Base-by-base conservation (phyloP, 106 monocot genomes). In the Allium cepa region DNA sequence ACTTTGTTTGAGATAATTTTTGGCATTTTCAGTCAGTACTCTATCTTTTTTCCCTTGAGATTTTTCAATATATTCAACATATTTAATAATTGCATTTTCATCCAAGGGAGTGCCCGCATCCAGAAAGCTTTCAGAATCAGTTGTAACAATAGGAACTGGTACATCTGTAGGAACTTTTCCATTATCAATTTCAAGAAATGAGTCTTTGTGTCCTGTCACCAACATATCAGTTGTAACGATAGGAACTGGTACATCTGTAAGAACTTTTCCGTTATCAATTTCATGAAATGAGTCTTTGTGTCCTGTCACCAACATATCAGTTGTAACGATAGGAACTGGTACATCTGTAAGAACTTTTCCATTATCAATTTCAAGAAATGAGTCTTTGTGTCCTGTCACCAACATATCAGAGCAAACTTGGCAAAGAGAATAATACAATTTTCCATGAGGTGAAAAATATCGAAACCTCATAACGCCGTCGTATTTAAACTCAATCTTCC, bases 401-500 rank as follows among this genome's bases (percentile, higher is more conserved):
- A 74, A 5, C 66, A 74, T 59, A 49, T 59, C 13, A 27, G 15
- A 27, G 57, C 63, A 49, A 50, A 50, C 74, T 17, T 22, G 48
- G 16, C 12, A 49, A 49, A 74, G 74, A 14, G 74, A 74, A 59
- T 74, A 59, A 59, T 67, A 59, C 56, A 48, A 73, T 14, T 17
- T 65, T 45, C 67, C 73, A 47, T 79, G 60, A 45, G 87, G 82
- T 56, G 79, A 66, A 50, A 47, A 2, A 46, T 66, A 87, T 15
- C 71, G 66, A 48, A 63, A 61, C 60, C 72, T 82, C 45, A 14
- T 11, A 8, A 50, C 4, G 16, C 6, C 57, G 55, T 67, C 80
- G 46, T 26, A 14, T 74, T 22, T 87, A 17, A 4, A 36, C 65
- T 82, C 76, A 22, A 80, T 65, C 17, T n/a, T 80, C 87, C 87